phyloP scores from a whole-genome alignment of 306 rosid species.

The Arachis stenosperma region DNA sequence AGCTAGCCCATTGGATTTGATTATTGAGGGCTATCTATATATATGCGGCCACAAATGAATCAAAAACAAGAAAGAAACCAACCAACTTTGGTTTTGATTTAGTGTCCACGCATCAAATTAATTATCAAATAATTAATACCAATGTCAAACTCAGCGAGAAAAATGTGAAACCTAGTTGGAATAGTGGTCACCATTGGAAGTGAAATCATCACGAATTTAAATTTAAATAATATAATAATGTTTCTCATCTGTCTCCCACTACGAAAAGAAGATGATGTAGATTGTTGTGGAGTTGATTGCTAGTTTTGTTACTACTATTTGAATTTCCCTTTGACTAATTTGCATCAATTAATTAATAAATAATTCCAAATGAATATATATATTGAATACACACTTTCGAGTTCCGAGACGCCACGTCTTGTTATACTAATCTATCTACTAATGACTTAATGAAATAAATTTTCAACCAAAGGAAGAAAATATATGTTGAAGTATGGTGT shows the following conservation, averaged over 20 bases:
- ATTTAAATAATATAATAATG: neutral
- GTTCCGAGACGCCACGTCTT: conserved; percentile 23
- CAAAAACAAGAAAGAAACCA: neutral
- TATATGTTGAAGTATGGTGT: neutral
- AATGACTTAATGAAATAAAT: neutral
- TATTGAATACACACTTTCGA: conserved; percentile 1
- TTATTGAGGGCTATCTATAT: neutral
- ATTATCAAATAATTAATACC: too few relatives aligned
- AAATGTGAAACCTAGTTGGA: conserved; percentile 4
- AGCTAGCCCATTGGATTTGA: neutral
- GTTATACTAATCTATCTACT: neutral
- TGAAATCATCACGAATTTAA: neutral
- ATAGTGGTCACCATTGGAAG: neutral
- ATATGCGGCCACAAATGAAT: neutral
- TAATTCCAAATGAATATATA: too few relatives aligned
- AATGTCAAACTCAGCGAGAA: conserved; percentile 24
- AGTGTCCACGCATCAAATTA: neutral
- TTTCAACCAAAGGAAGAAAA: neutral
- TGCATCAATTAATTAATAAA: neutral
- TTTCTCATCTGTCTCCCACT: conserved; percentile 48
- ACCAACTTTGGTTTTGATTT: neutral
- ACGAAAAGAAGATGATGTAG: conserved; percentile 19
- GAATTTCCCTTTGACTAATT: neutral
- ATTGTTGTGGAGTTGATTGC: conserved; percentile 1
- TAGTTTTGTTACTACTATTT: too few relatives aligned